Base-by-base conservation (phyloP, 345 rosid species). In the Ricinus communis region DNA sequence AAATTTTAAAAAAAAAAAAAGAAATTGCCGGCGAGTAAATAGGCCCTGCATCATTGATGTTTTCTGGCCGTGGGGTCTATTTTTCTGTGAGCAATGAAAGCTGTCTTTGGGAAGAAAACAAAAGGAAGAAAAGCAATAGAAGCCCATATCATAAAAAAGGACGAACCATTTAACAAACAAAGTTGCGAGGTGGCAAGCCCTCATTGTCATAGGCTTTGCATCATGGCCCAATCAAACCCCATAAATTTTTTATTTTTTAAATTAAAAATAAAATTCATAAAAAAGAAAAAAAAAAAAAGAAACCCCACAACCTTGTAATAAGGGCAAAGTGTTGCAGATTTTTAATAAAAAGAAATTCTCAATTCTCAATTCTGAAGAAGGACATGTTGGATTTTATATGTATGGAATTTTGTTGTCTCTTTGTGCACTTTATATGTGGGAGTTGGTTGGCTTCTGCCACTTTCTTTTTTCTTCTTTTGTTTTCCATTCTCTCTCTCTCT, bases 381-480 rank as follows among this genome's bases (percentile, higher is more conserved):
- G 67, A 58, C 57, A 59, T 58, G 28, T 13, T 70, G 66, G 59
- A 61, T 64, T 38, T 49, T 47, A 3, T 24, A 69, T n/a, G 52
- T 38, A 53, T 71, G 62, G 75, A 53, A n/a, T 63, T 70, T 62
- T 66, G 70, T 53, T 71, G 73, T 79, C 79, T 49, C n/a, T 25
- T 74, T 28, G 63, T 68, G 63, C 71, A 64, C 76, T 79, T 79
- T 55, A 47, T 63, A 45, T 68, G 69, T 68, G 31, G 71, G 60
- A 57, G 59, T 72, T 72, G 64, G 79, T 31, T 74, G 66, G 54
- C 59, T 66, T 56, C 24, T 40, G 40, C 25, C 27, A 4, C 67
- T 21, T 24, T 24, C 2, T 51, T 19, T 45, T 43, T 2, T 30
- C 5, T 5, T 0, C 41, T 22, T 38, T 0, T 33, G 5, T 53